Conservation (phyloP, 202 grass and related monocot genomes). For the Schoenoplectus tabernaemontani region DNA sequence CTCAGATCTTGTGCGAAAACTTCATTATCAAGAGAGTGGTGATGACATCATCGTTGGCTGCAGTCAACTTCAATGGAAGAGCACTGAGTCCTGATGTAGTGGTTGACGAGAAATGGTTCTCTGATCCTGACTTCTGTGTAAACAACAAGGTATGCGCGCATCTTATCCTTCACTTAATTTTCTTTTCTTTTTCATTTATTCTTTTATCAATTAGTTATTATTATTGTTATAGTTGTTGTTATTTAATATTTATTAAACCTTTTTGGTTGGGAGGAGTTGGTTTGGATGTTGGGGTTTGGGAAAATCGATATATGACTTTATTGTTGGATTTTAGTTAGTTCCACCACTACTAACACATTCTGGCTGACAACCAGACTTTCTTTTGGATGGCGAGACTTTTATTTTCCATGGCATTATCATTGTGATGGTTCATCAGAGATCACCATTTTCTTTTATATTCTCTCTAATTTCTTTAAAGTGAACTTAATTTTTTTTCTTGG, state of each 20-base stretch:
- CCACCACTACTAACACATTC: too few species aligned
- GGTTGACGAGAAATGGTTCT: slow-evolving; percentile 39
- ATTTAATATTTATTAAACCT: not conserved
- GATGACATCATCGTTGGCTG: slow-evolving; percentile 34
- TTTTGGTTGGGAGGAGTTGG: not conserved
- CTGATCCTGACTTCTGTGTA: slow-evolving; percentile 24
- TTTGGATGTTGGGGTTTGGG: too few species aligned
- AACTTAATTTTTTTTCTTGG: not conserved
- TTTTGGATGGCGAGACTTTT: not conserved
- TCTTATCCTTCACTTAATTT: not conserved
- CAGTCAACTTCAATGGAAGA: slow-evolving; percentile 21
- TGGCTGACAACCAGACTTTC: not conserved
- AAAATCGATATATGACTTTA: not conserved
- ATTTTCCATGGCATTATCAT: not conserved
- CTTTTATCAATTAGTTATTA: not conserved
- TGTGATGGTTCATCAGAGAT: not conserved
- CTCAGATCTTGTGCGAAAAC: slow-evolving; percentile 24
- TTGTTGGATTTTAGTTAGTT: not conserved
- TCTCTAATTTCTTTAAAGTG: not conserved
- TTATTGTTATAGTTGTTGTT: not conserved
- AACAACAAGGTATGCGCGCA: slow-evolving; percentile 10
- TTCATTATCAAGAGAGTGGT: slow-evolving; percentile 29
- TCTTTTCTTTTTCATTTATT: not conserved
- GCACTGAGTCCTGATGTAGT: slow-evolving; percentile 22
- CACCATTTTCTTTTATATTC: not conserved